Conservation (phyloP, 345 rosid genomes). For the Populus alba region DNA sequence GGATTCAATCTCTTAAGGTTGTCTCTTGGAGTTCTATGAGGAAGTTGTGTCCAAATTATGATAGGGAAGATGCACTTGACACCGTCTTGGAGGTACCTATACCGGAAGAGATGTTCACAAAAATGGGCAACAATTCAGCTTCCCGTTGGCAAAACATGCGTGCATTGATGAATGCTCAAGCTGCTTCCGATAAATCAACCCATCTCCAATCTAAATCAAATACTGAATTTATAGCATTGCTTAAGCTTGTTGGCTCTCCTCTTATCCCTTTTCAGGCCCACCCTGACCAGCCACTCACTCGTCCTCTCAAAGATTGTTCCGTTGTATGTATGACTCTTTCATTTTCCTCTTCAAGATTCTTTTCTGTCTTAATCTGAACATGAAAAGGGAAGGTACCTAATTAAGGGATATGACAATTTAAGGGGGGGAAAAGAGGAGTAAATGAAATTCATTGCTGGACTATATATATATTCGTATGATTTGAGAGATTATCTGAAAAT, state of each 20-base stretch:
- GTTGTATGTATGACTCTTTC: constrained; percentile 45
- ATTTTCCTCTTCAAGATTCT: background rate
- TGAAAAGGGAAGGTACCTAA: background rate
- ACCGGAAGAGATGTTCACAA: constrained; percentile 71
- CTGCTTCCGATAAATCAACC: constrained; percentile 24
- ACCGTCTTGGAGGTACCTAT: constrained; percentile 77
- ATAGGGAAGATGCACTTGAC: constrained; percentile 54
- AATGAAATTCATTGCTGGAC: background rate
- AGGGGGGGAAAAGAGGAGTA: too few species aligned
- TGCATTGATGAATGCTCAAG: constrained; percentile 64
- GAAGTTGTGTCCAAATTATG: constrained; percentile 63
- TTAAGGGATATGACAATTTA: background rate
- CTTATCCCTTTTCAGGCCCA: constrained; percentile 75
- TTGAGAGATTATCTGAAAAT: background rate
- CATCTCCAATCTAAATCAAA: constrained; percentile 71
- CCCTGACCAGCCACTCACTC: constrained; percentile 41
- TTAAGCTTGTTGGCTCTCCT: constrained; percentile 90
- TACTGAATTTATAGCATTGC: constrained; percentile 80
- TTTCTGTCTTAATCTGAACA: background rate
- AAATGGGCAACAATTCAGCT: constrained; percentile 54
- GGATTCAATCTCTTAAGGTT: background rate
- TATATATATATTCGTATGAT: background rate
- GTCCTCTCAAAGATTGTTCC: constrained; percentile 50
- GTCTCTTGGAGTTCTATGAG: constrained; percentile 29
- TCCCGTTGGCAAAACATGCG: constrained; percentile 80